Evolutionary conservation across 2,329 filamentous ascomycete species (phyloP).

Genomic region (Helminthosporium solani): DNA sequence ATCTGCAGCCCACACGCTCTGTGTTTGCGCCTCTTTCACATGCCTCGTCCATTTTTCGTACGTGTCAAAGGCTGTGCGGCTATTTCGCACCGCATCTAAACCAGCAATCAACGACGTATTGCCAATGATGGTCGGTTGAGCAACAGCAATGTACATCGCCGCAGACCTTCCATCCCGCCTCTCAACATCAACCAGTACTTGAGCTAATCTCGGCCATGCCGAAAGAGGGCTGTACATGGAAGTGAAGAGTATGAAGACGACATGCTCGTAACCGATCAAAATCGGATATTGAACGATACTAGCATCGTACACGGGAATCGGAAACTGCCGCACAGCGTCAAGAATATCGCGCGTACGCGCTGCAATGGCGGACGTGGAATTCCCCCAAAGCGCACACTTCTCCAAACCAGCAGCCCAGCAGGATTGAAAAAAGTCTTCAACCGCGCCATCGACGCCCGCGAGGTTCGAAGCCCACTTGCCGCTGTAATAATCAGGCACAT

Average conservation of each 20-base stretch:
- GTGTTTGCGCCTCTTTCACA: background rate
- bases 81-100: background rate
- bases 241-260: slow-evolving; percentile 2
- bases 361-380: slow-evolving; percentile 10
- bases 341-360: slow-evolving; percentile 3
- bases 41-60: slow-evolving; percentile 1
- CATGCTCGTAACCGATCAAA: slow-evolving; percentile 9
- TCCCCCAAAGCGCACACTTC: slow-evolving; percentile 14
- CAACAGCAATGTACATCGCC: background rate
- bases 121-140: background rate
- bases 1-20: background rate
- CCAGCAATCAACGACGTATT: background rate
- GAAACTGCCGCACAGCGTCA: slow-evolving; percentile 3
- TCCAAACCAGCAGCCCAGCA: slow-evolving; percentile 8
- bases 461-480: slow-evolving; percentile 12
- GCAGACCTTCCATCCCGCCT: slow-evolving; percentile 5
- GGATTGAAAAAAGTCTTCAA: slow-evolving; percentile 13
- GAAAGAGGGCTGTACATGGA: slow-evolving; percentile 7
- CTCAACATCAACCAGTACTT: slow-evolving; percentile 10
- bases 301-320: slow-evolving; percentile 8
- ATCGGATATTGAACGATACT: slow-evolving; percentile 2
- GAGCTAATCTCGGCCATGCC: slow-evolving; percentile 7
- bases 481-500: slow-evolving; percentile 45
- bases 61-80: background rate
- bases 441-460: slow-evolving; percentile 7